Base-by-base conservation (phyloP, 148 eudicot species). In the Chenopodium berlandieri region DNA sequence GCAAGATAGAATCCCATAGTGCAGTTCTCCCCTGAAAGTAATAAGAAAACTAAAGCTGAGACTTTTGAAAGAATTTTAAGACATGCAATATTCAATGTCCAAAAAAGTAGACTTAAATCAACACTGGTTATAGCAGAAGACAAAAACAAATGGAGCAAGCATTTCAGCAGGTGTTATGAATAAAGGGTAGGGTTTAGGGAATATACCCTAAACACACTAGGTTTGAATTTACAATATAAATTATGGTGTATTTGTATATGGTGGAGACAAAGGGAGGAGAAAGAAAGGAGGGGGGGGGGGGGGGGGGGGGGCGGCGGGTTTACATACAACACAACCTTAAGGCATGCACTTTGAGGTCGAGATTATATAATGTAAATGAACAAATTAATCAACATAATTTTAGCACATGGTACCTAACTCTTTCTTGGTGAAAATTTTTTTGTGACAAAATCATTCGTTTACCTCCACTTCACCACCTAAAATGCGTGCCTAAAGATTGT, bases 1-100 rank as follows among this genome's bases (percentile, higher is more conserved):
- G 91, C 91, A 96, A 82, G 81, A 94, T 90, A 40, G 99, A 91
- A 82, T 96, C 95, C 99, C 99, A 96, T 22, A 96, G 86, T 23
- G 99, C 94, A 6, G 95, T 91, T 88, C 99, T 89, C 75, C 99
- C 99, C 99, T 96, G 95, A 63, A 85, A 88, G 85, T 50, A 75
- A 40, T 40, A 40, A 40, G 70, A 77, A 71, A 77, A 31, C 79
- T 68, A 58, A 48, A 20, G 77, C 70, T 81, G 69, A 77, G 83
- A 32, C n/a, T 84, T 66, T 3, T 23, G 54, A 37, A 23, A 83
- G 30, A 11, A 22, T 48, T 10, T 9, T 17, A 14, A 17, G 9
- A 34, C 48, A 27, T 27, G 4, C 32, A 66, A 13, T 2, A 66
- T 9, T 66, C 37, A 66, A 30, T 30, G 32, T 25, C 16, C 71